Evolutionary conservation across 2,329 filamentous ascomycete genomes (phyloP).

Genomic region (Microdochium trichocladiopsis): DNA sequence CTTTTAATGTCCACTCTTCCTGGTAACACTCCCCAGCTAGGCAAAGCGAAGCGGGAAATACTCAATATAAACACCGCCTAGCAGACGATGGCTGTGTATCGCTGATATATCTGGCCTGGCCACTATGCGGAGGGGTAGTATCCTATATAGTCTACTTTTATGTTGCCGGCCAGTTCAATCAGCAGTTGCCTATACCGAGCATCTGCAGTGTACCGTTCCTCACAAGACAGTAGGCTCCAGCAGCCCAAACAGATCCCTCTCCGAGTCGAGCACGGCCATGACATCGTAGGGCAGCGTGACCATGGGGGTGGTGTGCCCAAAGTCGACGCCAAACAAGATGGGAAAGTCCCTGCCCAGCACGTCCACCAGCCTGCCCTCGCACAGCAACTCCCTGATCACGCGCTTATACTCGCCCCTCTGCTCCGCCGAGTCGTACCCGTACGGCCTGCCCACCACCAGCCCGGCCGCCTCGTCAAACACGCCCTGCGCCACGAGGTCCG

Average conservation of each 20-base stretch:
- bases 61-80: too few relatives aligned
- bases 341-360: conserved; percentile 20
- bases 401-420: conserved; percentile 17
- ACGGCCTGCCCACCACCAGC: conserved; percentile 32
- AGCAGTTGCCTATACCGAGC: too few relatives aligned
- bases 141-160: too few relatives aligned
- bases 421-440: conserved; percentile 27
- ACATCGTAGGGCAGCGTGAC: conserved; percentile 32
- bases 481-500: conserved; percentile 31
- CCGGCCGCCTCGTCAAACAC: conserved; percentile 32
- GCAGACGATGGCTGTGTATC: too few relatives aligned
- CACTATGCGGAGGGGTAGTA: too few relatives aligned
- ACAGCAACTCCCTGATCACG: conserved; percentile 24
- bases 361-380: conserved; percentile 20
- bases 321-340: conserved; percentile 31
- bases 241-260: conserved; percentile 25
- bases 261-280: conserved; percentile 28
- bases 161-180: too few relatives aligned
- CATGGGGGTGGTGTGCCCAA: conserved; percentile 34
- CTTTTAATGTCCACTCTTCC: too few relatives aligned
- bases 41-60: too few relatives aligned
- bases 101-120: too few relatives aligned
- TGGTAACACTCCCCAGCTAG: too few relatives aligned
- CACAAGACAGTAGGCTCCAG: conserved; percentile 10
- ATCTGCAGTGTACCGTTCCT: too few relatives aligned